Evolutionary conservation across 441 rosid genomes (phyloP).

Genomic region (Gossypium trilobum): DNA sequence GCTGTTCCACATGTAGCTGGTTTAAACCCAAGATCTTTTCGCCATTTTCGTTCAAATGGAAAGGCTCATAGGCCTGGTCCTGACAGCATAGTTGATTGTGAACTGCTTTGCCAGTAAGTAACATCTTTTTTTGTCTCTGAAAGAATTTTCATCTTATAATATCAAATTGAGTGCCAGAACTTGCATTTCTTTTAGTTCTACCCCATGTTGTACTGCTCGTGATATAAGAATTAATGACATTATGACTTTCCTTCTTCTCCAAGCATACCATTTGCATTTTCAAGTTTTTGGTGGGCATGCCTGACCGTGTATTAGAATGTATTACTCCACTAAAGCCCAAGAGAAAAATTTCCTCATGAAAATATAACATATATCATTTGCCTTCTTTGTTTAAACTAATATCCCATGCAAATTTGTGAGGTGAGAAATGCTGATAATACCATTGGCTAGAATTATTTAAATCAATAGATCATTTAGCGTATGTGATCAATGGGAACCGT

Average conservation of each 20-base stretch:
- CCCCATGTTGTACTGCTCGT: neutral
- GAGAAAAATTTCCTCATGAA: neutral
- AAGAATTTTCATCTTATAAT: neutral
- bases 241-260: neutral
- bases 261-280: slow-evolving; percentile 1
- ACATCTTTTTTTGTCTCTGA: slow-evolving; percentile 8
- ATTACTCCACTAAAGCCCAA: neutral
- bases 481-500: neutral
- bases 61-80: slow-evolving; percentile 92
- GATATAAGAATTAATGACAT: neutral
- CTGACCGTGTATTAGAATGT: neutral
- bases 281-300: neutral
- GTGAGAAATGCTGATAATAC: neutral
- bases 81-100: slow-evolving; percentile 89
- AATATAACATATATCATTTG: neutral
- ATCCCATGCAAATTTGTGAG: neutral
- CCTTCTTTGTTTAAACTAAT: neutral
- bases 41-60: slow-evolving; percentile 72
- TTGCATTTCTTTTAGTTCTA: neutral
- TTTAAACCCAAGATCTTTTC: slow-evolving; percentile 83
- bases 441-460: neutral
- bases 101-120: slow-evolving; percentile 84
- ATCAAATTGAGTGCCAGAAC: neutral
- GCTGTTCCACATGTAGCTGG: slow-evolving; percentile 93
- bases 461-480: neutral